Evolutionary conservation across 148 eudicot species (phyloP).

Genomic region (Vaccinium vitisidaea): DNA sequence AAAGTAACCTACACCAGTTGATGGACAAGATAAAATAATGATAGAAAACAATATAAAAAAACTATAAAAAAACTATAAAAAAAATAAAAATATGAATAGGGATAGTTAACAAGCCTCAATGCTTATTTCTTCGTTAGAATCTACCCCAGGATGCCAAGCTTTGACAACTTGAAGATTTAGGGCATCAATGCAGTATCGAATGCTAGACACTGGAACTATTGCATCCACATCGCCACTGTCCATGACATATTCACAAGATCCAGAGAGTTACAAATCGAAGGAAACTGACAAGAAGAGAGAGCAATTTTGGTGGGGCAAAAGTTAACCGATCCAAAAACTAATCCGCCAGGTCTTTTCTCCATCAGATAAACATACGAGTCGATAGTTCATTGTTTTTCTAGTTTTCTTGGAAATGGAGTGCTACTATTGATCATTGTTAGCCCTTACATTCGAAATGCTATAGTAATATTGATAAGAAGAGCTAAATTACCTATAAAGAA

Average conservation of each 20-base stretch:
- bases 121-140: no score
- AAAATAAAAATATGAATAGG: no score
- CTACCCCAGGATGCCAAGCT: slow-evolving; percentile 32
- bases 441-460: no score
- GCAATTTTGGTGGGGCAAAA: background rate
- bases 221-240: slow-evolving; percentile 36
- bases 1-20: no score
- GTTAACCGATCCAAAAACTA: background rate
- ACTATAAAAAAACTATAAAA: no score
- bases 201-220: slow-evolving; percentile 30
- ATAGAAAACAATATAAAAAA: no score
- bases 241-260: slow-evolving; percentile 7
- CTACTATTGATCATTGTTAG: background rate
- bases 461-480: no score
- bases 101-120: no score
- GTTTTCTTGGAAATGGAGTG: background rate
- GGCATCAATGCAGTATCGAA: slow-evolving; percentile 28
- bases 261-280: background rate
- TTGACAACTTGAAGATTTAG: slow-evolving; percentile 25
- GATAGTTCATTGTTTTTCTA: background rate
- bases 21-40: no score
- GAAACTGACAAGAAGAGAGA: background rate
- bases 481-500: no score
- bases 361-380: background rate
- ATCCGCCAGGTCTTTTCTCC: background rate